Evolutionary conservation across 495 filamentous ascomycete species (phyloP).

Genomic region (Physcia stellaris): DNA sequence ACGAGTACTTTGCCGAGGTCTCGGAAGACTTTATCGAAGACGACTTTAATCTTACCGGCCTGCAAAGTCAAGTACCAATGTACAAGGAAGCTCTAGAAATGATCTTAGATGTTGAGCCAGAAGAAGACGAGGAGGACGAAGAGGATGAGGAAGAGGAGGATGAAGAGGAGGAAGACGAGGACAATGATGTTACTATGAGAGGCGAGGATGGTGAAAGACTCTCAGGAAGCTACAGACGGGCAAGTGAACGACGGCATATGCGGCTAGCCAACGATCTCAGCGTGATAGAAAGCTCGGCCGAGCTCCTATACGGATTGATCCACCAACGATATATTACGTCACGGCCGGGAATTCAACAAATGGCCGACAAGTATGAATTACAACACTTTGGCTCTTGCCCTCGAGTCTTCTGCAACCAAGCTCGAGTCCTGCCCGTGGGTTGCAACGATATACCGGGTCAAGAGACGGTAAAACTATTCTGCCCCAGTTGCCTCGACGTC

Average conservation of each 20-base stretch:
- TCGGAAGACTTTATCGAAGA: conserved; percentile 99
- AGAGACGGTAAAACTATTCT: conserved; percentile 97
- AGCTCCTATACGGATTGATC: conserved; percentile 94
- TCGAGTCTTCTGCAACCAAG: conserved; percentile 73
- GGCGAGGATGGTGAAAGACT: conserved; percentile 65
- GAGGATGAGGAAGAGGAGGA: conserved; percentile 58
- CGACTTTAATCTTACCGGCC: conserved; percentile 95
- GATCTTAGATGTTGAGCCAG: conserved; percentile 96
- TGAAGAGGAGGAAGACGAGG: conserved; percentile 67
- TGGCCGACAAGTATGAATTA: conserved; percentile 97
- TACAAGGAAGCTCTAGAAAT: conserved; percentile 96
- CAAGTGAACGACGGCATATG: conserved; percentile 61
- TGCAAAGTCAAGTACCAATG: conserved; percentile 93
- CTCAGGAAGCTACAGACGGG: conserved; percentile 41
- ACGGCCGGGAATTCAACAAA: conserved; percentile 92
- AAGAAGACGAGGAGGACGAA: conserved; percentile 72
- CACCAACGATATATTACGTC: conserved; percentile 98
- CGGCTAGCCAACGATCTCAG: conserved; percentile 83
- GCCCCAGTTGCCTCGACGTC: conserved; percentile 88
- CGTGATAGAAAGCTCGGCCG: conserved; percentile 90
- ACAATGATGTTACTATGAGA: conserved; percentile 49
- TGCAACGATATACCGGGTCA: conserved; percentile 86
- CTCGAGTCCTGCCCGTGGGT: conserved; percentile 83
- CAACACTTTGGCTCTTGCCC: conserved; percentile 92
- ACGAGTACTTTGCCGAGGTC: conserved; percentile 98